These are phyloP conservation scores for Sporisorium iseilematis-ciliati DNA, from an alignment of 1,284 basidiomycete genomes.

Conservation along the genomic window DNA sequence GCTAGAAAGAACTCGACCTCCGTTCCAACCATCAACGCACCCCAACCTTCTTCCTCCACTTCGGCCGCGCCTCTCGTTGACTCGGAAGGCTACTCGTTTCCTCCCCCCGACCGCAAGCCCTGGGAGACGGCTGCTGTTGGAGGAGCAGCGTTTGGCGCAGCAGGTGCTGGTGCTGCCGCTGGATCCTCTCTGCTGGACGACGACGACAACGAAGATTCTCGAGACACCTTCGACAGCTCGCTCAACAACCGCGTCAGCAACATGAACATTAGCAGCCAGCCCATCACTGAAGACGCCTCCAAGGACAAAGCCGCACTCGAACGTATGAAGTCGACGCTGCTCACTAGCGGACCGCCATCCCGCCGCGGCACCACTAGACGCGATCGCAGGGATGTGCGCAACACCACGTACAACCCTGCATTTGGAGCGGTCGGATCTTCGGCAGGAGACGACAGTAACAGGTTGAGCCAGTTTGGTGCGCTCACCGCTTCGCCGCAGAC, in stretches of 20 bases:
- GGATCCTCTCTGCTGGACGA: conserved; percentile 66
- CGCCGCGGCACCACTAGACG: conserved; percentile 70
- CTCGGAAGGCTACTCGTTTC: conserved; percentile 73
- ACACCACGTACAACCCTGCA: conserved; percentile 70
- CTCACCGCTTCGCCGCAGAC: conserved; percentile 32
- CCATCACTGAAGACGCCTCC: conserved; percentile 71
- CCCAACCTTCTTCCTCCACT: conserved; percentile 15
- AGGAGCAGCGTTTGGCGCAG: conserved; percentile 9
- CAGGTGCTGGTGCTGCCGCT: neutral
- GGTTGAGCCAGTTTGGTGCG: conserved; percentile 45
- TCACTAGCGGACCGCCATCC: conserved; percentile 53
- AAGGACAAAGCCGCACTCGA: conserved; percentile 72
- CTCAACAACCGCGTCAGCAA: conserved; percentile 42
- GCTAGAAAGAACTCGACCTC: conserved; percentile 21
- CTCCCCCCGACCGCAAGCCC: conserved; percentile 72
- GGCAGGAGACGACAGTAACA: conserved; percentile 16
- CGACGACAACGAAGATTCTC: conserved; percentile 54
- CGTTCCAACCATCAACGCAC: conserved; percentile 6
- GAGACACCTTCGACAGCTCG: conserved; percentile 38
- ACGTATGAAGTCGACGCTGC: conserved; percentile 72
- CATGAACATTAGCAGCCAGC: conserved; percentile 70
- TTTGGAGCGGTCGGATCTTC: conserved; percentile 24
- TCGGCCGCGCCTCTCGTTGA: conserved; percentile 70
- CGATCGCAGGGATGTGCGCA: conserved; percentile 72
- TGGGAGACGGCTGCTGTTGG: conserved; percentile 67